Evolutionary conservation across 768 basidiomycete genomes (phyloP), one percentile per base, ranked within the genome.

Genomic region (Phaffia tasmanica): DNA sequence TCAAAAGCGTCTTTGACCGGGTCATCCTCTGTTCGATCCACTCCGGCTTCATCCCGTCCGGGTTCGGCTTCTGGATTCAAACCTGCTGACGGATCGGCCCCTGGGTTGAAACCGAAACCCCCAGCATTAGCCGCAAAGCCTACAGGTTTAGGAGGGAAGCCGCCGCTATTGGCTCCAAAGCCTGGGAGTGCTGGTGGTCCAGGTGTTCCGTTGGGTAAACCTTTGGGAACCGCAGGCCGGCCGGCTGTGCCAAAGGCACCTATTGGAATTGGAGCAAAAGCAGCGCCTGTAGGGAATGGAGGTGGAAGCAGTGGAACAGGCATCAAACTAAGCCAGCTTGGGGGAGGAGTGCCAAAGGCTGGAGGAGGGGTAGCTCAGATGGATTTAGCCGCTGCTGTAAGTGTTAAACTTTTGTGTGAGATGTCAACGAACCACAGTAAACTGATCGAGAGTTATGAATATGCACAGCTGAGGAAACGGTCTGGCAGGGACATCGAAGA

Each of bases 351-450:
- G 7, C 25, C 27, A 14, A 69, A 60, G 47, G 55, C 67, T 1
- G 62, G 69, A 48, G 69, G 69, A 19, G 70, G 70, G 11, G 81
- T 81, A 42, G 83, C 81, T 19, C 88, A 90, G 72, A 70, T 88
- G 77, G 90, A 90, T 77, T 77, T 92, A 69, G 88, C 90, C 66
- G 88, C 89, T 70, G 86, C 83, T 58, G 87, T 92, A 19, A 63
- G 57, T 65, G 35, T 21, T 21, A 35, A 2, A 9, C 32, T 6
- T 16, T 47, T 21, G 11, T 29, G 35, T 42, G 35, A 5, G 35
- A n/a, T 42, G 35, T 42, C 6, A 42, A 42, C 35, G 35, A 42
- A 11, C n/a, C n/a, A 42, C 35, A 42, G 4, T 42, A 11, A 42
- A 42, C 35, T 42, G 35, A 42, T 11, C 6, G 11, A 11, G 35